Percentiles rank a stretch among this genome's conserved stretches.
Conservation (phyloP, 192 early-diverging fungal genomes). For the Oehlia diaphana region DNA sequence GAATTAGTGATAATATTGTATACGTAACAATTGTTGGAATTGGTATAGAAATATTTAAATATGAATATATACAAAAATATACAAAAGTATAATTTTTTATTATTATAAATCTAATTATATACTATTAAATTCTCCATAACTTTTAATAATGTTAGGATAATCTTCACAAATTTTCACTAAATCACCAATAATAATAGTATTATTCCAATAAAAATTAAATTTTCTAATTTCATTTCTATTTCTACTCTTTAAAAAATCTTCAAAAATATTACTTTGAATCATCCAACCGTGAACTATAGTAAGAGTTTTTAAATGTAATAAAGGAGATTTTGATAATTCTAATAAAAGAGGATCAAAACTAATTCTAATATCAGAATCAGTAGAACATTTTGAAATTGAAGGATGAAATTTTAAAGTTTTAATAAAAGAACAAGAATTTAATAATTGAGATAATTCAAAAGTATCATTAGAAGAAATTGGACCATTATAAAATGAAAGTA, state of each 20-base stretch:
- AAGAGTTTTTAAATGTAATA: not conserved
- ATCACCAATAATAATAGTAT: not conserved
- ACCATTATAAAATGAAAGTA: not conserved
- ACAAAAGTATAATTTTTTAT: not conserved
- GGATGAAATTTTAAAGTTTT: not conserved
- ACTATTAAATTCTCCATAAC: slow-evolving; percentile 4
- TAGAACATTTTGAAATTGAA: not conserved
- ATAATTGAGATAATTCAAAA: not conserved
- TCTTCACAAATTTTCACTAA: not conserved
- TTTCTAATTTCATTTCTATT: not conserved
- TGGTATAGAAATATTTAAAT: slow-evolving; percentile 57
- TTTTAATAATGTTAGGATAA: not conserved
- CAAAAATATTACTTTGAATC: not conserved
- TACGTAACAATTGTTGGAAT: slow-evolving; percentile 52
- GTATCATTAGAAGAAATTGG: not conserved
- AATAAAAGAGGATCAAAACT: not conserved
- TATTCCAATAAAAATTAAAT: slow-evolving; percentile 16
- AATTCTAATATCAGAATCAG: not conserved
- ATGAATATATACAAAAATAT: slow-evolving; percentile 7
- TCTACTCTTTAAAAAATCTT: not conserved
- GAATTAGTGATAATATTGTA: slow-evolving; percentile 12
- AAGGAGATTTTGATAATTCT: not conserved
- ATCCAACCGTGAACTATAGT: not conserved
- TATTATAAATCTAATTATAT: not conserved
- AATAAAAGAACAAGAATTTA: not conserved